Percentiles rank a stretch among this genome's conserved stretches.
Evolutionary conservation across 2,329 filamentous ascomycete species (phyloP).

Genomic region (Cladobotryum mycophilum): DNA sequence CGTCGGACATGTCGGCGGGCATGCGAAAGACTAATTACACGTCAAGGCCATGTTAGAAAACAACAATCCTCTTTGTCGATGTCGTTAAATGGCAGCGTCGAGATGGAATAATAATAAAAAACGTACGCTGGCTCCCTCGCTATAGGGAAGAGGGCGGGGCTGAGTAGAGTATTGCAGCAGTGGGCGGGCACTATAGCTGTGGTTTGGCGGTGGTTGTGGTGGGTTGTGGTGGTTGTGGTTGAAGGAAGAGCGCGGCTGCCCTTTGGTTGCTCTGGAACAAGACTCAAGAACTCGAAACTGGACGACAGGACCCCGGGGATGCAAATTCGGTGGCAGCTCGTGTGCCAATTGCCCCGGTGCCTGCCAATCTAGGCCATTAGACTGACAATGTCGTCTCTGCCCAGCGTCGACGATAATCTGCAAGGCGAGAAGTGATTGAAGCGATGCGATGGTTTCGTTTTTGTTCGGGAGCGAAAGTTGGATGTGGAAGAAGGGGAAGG

Average conservation of each 20-base stretch:
- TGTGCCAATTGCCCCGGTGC: constrained; percentile 33
- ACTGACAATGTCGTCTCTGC: constrained; percentile 18
- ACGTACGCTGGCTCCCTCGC: neutral
- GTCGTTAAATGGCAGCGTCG: neutral
- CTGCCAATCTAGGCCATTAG: constrained; percentile 32
- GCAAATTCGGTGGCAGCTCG: constrained; percentile 31
- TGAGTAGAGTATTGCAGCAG: neutral
- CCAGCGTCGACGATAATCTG: constrained; percentile 7
- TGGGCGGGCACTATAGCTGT: constrained; percentile 7
- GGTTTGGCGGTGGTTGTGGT: constrained; percentile 10
- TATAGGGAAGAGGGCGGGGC: neutral
- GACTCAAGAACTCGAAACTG: neutral
- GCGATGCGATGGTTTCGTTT: neutral
- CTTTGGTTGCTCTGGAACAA: neutral
- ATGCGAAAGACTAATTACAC: constrained; percentile 18
- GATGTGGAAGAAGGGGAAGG: no score
- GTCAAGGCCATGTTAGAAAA: constrained; percentile 5
- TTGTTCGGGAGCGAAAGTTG: no score
- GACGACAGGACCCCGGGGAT: constrained; percentile 18
- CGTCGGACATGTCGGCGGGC: constrained; percentile 37
- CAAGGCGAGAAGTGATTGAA: constrained; percentile 2
- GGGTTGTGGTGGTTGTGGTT: constrained; percentile 17
- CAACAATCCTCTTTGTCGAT: constrained; percentile 13
- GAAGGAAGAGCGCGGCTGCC: no score
- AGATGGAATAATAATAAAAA: neutral